Base-by-base conservation (phyloP, 331 rosid genomes). In the Malus hybrid region DNA sequence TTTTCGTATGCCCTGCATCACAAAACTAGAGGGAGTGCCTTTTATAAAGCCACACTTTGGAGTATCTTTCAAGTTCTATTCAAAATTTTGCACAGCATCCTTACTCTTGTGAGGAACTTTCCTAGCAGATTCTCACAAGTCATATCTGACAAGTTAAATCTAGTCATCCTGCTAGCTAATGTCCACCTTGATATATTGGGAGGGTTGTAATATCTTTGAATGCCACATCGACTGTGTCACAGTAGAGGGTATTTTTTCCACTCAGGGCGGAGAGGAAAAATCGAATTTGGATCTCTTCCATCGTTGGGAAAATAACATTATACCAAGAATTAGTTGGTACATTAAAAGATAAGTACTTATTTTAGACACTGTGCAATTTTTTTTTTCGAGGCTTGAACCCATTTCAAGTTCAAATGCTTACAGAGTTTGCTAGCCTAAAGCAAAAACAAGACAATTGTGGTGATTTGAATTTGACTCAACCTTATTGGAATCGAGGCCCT, bases 111-210 rank as follows among this genome's bases (percentile, higher is more conserved):
- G 32, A 34, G 36, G 97, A 89, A 87, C 82, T 78, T 89, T 91
- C 97, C 86, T 36, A 42, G 94, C 74, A 83, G 79, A 74, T 88
- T 85, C 91, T 77, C 63, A 64, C 16, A 20, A 10, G 75, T 70
- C 36, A n/a, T 63, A 63, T 48, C 68, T 62, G 77, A 79, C 84
- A 74, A 72, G 74, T 42, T 26, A 63, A 6, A 36, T 12, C 2
- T 26, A 46, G 60, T 62, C 62, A 46, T 19, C 69, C 11, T 10
- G 32, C 3, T 44, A 53, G 48, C 62, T 44, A 74, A 14, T 2
- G 30, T 24, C 30, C n/a, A 29, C 30, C 9, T 61, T 16, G 60
- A 15, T 18, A 24, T 42, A 73, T 26, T 46, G 20, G 62, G 62
- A 74, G 29, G 61, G 61, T 15, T 62, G 58, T 44, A 60, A 44